Evolutionary conservation across 108 stramenopile species (phyloP).

Genomic region (Nannochloropsis oceanica): DNA sequence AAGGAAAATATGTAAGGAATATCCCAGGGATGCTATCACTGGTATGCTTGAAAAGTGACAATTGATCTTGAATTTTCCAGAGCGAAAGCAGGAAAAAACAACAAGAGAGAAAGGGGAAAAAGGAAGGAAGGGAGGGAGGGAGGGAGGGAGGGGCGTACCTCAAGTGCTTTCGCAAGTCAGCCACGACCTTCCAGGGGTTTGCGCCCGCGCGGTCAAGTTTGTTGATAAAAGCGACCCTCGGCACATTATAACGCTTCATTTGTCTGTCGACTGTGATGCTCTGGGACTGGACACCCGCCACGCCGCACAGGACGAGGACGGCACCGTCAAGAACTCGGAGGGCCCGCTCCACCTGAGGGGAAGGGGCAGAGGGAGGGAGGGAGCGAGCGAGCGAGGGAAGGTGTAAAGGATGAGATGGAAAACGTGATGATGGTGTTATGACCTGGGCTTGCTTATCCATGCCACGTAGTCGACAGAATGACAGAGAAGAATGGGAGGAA

Average conservation of each 20-base stretch:
- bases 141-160: not conserved
- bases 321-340: conserved; percentile 97
- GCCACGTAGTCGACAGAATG: not conserved
- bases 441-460: not conserved
- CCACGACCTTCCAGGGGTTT: conserved; percentile 47
- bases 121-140: not conserved
- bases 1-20: too few relatives aligned
- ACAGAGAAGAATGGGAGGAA: not conserved
- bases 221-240: conserved; percentile 95
- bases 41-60: too few relatives aligned
- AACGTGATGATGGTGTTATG: not conserved
- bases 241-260: conserved; percentile 79
- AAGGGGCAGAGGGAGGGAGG: not conserved
- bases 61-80: too few relatives aligned
- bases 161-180: conserved; percentile 46
- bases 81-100: not conserved
- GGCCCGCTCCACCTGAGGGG: conserved; percentile 74
- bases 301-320: conserved; percentile 75
- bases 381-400: not conserved
- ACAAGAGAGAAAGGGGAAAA: not conserved
- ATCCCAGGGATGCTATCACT: too few relatives aligned
- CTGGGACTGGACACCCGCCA: conserved; percentile 95
- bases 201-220: conserved; percentile 94
- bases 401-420: not conserved
- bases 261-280: conserved; percentile 96